Percentiles rank a stretch among this genome's conserved stretches.
These are phyloP conservation scores for Termitomyces sp. DNA, from an alignment of 768 basidiomycete species.

Conservation along the genomic window DNA sequence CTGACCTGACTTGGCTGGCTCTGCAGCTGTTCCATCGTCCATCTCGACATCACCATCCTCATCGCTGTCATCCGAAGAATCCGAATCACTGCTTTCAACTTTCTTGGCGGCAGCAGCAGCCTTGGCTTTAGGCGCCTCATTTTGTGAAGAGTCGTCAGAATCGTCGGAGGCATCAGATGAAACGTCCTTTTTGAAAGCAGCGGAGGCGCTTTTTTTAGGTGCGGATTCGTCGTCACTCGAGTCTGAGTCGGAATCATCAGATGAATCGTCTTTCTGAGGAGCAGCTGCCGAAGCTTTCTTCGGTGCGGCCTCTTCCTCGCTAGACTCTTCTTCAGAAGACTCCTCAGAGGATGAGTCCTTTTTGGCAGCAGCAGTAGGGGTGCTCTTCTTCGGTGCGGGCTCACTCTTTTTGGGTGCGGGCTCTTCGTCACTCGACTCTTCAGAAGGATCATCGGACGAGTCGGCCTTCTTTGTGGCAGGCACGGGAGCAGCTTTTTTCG, in stretches of 20 bases:
- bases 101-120: not conserved
- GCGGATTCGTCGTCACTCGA: not conserved
- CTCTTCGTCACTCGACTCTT: constrained; percentile 14
- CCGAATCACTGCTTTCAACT: not conserved
- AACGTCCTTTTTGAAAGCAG: constrained; percentile 10
- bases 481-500: not conserved
- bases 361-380: constrained; percentile 12
- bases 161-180: not conserved
- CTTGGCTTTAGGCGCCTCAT: constrained; percentile 16
- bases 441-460: constrained; percentile 22
- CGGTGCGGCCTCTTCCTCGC: not conserved
- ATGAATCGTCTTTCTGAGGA: constrained; percentile 8
- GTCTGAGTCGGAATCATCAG: constrained; percentile 21
- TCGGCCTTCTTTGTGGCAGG: constrained; percentile 1
- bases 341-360: constrained; percentile 5
- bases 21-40: constrained; percentile 29
- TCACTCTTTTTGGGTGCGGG: not conserved
- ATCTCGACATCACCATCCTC: constrained; percentile 59
- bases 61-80: constrained; percentile 35
- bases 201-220: constrained; percentile 13
- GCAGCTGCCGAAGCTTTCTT: constrained; percentile 13
- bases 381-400: constrained; percentile 10
- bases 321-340: not conserved
- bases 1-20: constrained; percentile 34
- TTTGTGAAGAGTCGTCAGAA: constrained; percentile 19